Evolutionary conservation across 345 rosid species (phyloP), one percentile per base, ranked within the genome.

Genomic region (Hypericum androsaemum): DNA sequence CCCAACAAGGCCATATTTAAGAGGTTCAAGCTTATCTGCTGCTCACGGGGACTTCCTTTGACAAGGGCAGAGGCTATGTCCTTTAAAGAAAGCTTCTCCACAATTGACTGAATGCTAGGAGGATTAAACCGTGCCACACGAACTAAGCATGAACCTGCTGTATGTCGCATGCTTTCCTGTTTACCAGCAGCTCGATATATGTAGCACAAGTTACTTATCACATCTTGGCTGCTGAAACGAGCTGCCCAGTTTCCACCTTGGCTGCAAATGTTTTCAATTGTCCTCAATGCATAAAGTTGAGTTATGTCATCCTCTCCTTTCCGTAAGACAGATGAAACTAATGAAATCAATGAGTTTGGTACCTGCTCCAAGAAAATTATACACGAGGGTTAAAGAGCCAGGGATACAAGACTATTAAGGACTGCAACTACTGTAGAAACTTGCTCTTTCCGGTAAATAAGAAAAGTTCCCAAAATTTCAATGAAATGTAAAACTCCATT

Each of bases 101-200:
- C 74, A 17, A 88, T 80, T 2, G 75, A 57, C 43, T 88, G 98
- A 59, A 81, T 83, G 75, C 84, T 75, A 59, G 80, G 73, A 47
- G 94, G 81, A 61, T 76, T 85, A 57, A 92, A 92, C 50, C 98
- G 89, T 54, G 81, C 83, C 43, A 92, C 78, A 43, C 98, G 95
- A 68, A 85, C 97, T 66, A 92, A 71, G 74, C 98, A 92, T 60
- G 98, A 92, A 64, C 98, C 98, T 50, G 98, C 95, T 40, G 95
- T 83, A 39, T 83, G 83, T 78, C 94, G 79, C 80, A 92, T 77
- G 80, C 84, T 85, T 67, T 92, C 98, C 56, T 78, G 97, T 73
- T 92, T 92, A 58, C 98, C 97, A 35, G 73, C 55, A 53, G 98
- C 97, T 63, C 77, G 75, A 55, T 81, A 85, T 55, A 92, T 88